phyloP scores from a whole-genome alignment of 73 alveolate species.

The Paramecium biaurelia region DNA sequence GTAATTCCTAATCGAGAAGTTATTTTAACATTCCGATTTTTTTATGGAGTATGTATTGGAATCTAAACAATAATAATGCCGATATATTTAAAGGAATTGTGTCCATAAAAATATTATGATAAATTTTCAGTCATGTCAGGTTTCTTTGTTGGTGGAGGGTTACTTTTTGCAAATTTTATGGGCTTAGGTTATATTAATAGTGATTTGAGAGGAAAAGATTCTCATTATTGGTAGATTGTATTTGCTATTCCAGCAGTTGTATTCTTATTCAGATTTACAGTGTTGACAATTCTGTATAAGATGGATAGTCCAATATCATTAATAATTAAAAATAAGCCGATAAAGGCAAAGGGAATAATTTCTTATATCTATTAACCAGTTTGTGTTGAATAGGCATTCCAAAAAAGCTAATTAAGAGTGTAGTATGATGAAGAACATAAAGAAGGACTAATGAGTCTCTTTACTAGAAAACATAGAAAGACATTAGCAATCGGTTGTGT shows the following conservation, averaged over 20 bases:
- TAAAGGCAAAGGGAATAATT: not conserved
- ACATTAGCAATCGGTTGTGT: not conserved
- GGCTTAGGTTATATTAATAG: not conserved
- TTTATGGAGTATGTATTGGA: conserved; percentile 5
- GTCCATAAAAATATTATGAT: conserved; percentile 14
- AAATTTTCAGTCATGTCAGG: not conserved
- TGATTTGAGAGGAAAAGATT: not conserved
- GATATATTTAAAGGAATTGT: not conserved
- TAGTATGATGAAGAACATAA: not conserved
- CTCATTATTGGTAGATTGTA: not conserved
- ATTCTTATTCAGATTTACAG: not conserved
- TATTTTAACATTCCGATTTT: not conserved
- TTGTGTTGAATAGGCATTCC: not conserved
- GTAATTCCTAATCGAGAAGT: conserved; percentile 23
- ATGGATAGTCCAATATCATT: conserved; percentile 35
- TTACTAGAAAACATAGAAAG: not conserved
- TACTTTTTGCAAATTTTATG: not conserved
- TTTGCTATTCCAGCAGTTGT: conserved; percentile 21
- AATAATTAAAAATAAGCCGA: not conserved
- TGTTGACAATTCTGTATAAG: not conserved
- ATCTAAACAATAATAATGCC: not conserved
- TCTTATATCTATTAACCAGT: not conserved
- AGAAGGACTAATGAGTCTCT: not conserved
- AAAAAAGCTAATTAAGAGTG: not conserved
- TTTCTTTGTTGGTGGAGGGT: not conserved